Base-by-base conservation (phyloP, 805 yeast genomes). In the Lachancea sp. region DNA sequence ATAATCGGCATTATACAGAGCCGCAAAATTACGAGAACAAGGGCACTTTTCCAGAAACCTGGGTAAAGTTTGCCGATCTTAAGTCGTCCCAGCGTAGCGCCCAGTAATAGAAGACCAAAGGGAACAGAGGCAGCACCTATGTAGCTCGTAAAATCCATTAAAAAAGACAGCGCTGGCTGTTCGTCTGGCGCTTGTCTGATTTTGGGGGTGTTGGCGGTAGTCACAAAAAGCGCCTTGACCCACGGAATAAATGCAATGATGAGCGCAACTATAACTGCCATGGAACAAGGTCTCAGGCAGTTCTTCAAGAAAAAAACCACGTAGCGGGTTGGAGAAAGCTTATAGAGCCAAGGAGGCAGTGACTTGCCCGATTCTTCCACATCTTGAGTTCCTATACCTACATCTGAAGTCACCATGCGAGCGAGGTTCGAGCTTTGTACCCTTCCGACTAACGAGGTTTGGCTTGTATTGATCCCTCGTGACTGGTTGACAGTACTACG, bases 81-180 rank as follows among this genome's bases (percentile, higher is more conserved):
- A 34, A 90, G 69, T 38, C 96, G 67, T 1, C 96, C 83, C 34
- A 90, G 77, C 5, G 96, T 88, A 3, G 90, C 95, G 1, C 98
- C 98, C 19, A 92, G 62, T 36, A 92, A 58, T 37, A 87, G 60
- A 44, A 90, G 68, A 4, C 97, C 98, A 41, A 87, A 65, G 2
- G 97, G 97, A 24, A 90, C 97, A 31, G 86, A 79, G 0, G 97
- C 96, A 2, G 79, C 77, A 0, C 95, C 96, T 3, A 92, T 66
- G 56, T 89, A 92, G 8, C 74, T 57, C 1, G 89, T 68, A 45
- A 78, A 77, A 56, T 90, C 96, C 75, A 90, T 83, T 4, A 90
- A 49, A 49, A 90, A 90, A 12, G 89, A 83, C 31, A 90, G 67
- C 3, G 96, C 89, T 0, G 98, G 97, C 45, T 70, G 70, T 1